Conservation (phyloP, 768 basidiomycete species). For the Leccinum ochraceum region DNA sequence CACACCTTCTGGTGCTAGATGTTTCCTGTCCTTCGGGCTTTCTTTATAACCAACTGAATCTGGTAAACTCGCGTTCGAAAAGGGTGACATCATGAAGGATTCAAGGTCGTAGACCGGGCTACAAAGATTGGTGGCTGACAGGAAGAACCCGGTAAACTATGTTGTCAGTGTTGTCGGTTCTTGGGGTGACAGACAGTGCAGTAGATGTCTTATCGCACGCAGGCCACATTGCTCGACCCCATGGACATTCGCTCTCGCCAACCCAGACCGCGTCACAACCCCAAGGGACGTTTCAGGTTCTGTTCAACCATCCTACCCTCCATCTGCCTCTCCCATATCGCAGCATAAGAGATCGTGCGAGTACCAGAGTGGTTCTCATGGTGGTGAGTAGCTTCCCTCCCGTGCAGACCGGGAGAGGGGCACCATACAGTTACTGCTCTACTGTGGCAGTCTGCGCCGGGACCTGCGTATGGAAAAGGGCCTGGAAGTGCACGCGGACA, state of each 20-base stretch:
- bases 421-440: conserved; percentile 20
- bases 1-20: no score
- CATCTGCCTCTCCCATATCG: background rate
- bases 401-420: conserved; percentile 8
- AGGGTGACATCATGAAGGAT: conserved; percentile 80
- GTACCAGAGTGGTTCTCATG: conserved; percentile 18
- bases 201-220: conserved; percentile 11
- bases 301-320: conserved; percentile 16
- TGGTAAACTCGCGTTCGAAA: conserved; percentile 88
- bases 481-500: conserved; percentile 27
- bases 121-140: conserved; percentile 94
- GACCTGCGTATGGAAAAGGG: conserved; percentile 19
- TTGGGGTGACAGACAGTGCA: conserved; percentile 59
- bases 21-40: conserved; percentile 43
- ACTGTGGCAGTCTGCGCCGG: conserved; percentile 14
- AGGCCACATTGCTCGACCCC: conserved; percentile 15
- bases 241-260: conserved; percentile 17
- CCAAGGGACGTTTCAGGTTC: conserved; percentile 18
- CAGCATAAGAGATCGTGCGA: conserved; percentile 23
- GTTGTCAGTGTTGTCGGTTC: conserved; percentile 73
- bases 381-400: background rate
- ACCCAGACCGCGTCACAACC: conserved; percentile 16
- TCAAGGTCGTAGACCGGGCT: conserved; percentile 86
- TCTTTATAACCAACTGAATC: conserved; percentile 86
- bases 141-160: conserved; percentile 95